A percentile compares a stretch with the other conserved stretches of the same genome.
Conservation (phyloP, 2,329 filamentous ascomycete species). For the Chrysosporium keratinophilum region DNA sequence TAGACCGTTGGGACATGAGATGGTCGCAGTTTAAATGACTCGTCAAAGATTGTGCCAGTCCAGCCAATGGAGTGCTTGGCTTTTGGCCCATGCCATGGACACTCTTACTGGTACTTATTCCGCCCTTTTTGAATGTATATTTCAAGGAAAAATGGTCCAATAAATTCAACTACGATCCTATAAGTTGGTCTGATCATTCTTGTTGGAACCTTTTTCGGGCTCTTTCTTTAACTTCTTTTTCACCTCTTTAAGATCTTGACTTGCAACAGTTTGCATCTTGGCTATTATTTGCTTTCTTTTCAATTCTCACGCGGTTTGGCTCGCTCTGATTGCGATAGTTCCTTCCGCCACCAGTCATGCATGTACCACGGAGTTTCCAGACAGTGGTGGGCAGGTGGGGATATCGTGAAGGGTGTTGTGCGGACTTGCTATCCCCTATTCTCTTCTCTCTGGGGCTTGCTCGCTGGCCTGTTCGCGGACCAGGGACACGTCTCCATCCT, state of each 20-base stretch:
- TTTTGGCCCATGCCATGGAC: not conserved
- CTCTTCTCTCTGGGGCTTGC: not conserved
- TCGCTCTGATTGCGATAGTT: not conserved
- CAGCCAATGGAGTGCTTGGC: not conserved
- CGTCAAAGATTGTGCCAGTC: not conserved
- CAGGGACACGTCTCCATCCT: not conserved
- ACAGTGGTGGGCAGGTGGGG: not conserved
- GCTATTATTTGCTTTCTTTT: not conserved
- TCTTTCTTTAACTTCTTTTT: not conserved
- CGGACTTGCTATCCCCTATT: not conserved
- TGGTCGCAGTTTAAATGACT: not conserved
- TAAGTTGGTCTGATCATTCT: too few species aligned
- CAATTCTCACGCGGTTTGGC: not conserved
- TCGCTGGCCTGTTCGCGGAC: not conserved
- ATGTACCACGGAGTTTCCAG: not conserved
- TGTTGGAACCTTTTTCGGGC: not conserved
- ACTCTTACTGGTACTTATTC: not conserved
- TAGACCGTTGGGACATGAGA: not conserved
- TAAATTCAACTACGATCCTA: not conserved
- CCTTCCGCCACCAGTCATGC: conserved; percentile 2
- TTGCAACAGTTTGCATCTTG: not conserved
- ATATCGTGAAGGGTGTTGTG: not conserved
- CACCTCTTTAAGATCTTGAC: not conserved
- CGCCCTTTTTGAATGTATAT: conserved; percentile 1
- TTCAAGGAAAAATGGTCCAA: not conserved